Conservation (phyloP, 2,329 filamentous ascomycete genomes). For the Grosmannia huntii region DNA sequence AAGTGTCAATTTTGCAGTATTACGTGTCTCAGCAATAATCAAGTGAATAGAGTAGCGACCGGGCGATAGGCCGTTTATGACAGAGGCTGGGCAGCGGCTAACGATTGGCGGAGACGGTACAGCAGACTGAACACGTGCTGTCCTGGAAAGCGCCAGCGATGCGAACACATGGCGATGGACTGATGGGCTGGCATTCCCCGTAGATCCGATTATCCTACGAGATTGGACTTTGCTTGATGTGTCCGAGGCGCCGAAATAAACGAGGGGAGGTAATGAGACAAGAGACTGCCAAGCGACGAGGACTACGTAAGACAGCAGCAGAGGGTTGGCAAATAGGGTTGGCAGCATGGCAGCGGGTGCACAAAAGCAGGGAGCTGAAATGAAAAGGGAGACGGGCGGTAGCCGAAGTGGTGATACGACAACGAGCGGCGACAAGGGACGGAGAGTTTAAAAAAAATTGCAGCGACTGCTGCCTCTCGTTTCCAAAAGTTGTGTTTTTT, state of each 20-base stretch:
- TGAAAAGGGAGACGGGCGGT: not conserved
- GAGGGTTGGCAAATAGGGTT: not conserved
- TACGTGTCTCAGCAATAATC: not conserved
- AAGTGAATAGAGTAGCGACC: not conserved
- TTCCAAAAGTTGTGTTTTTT: too few species aligned
- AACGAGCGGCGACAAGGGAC: too few species aligned
- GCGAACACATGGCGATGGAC: not conserved
- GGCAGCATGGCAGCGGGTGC: not conserved
- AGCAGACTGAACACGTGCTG: not conserved
- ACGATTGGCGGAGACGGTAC: slow-evolving; percentile 5
- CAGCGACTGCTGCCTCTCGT: not conserved
- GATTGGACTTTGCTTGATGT: not conserved
- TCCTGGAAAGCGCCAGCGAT: not conserved
- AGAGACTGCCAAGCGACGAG: not conserved
- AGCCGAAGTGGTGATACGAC: not conserved
- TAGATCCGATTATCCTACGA: not conserved
- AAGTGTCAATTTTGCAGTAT: not conserved
- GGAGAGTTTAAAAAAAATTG: not conserved
- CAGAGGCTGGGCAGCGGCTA: slow-evolving; percentile 3
- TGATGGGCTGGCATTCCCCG: not conserved
- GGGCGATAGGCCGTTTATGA: not conserved
- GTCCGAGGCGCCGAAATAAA: not conserved
- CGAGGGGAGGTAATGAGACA: not conserved
- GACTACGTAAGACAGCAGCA: not conserved
- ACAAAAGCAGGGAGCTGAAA: not conserved